Conservation (phyloP, 495 filamentous ascomycete genomes). For the Physcia stellaris region DNA sequence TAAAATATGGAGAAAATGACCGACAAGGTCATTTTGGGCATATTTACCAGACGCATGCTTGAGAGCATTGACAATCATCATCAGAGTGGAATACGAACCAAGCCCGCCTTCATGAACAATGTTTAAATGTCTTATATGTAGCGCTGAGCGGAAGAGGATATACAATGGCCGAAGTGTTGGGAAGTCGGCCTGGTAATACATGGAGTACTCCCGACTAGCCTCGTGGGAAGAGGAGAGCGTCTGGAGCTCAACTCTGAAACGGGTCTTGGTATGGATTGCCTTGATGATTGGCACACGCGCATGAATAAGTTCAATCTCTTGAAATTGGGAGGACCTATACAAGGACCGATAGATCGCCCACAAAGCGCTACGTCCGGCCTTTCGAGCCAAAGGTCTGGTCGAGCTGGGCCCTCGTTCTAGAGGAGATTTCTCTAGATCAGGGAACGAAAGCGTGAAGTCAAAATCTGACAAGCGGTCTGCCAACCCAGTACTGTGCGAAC, state of each 20-base stretch:
- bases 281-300: conserved; percentile 16
- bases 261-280: conserved; percentile 28
- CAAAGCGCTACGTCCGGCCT: conserved; percentile 15
- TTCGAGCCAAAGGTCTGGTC: conserved; percentile 18
- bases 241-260: conserved; percentile 32
- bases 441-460: conserved; percentile 26
- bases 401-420: conserved; percentile 21
- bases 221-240: conserved; percentile 9
- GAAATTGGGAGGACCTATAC: background rate
- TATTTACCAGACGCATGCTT: conserved; percentile 16
- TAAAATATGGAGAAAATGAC: conserved; percentile 36
- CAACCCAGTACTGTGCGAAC: conserved; percentile 41
- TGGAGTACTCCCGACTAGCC: conserved; percentile 25
- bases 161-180: conserved; percentile 37
- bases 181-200: conserved; percentile 32
- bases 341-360: conserved; percentile 15
- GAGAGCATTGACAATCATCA: conserved; percentile 43
- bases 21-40: conserved; percentile 17
- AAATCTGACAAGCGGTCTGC: conserved; percentile 36
- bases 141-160: conserved; percentile 28
- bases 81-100: conserved; percentile 34
- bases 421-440: conserved; percentile 12
- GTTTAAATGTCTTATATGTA: conserved; percentile 34
- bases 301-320: conserved; percentile 4
- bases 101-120: conserved; percentile 30